phyloP scores from a whole-genome alignment of 169 alveolate species.

The Babesia ovis region DNA sequence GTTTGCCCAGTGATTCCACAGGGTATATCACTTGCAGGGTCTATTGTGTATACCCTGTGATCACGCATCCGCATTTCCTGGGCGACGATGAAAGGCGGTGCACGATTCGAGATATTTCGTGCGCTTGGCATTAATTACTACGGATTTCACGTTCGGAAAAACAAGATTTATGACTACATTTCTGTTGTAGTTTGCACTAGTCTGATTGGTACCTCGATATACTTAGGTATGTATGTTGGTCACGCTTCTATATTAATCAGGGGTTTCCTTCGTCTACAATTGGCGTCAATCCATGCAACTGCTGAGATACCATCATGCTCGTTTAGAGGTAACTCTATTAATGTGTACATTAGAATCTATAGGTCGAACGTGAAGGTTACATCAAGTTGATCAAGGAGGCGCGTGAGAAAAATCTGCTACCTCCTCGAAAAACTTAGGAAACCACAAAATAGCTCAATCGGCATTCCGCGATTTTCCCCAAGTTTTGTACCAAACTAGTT shows the following conservation, averaged over 20 bases:
- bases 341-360: background rate
- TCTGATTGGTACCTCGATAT: constrained; percentile 55
- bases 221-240: constrained; percentile 48
- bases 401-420: constrained; percentile 52
- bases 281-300: constrained; percentile 65
- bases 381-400: constrained; percentile 54
- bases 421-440: constrained; percentile 28
- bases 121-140: constrained; percentile 62
- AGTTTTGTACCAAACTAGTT: background rate
- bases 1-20: no score
- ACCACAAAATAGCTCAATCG: background rate
- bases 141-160: constrained; percentile 67
- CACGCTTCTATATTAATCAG: constrained; percentile 13
- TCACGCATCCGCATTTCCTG: no score
- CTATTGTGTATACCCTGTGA: no score
- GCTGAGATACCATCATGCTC: constrained; percentile 64
- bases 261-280: constrained; percentile 58
- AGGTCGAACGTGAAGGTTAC: constrained; percentile 64
- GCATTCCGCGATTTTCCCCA: background rate
- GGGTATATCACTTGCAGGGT: no score
- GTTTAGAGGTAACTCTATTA: constrained; percentile 40
- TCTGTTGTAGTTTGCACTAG: constrained; percentile 54
- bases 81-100: constrained; percentile 60
- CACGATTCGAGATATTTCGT: constrained; percentile 65
- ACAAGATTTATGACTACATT: constrained; percentile 61